Evolutionary conservation across 257 asterid species (phyloP).

Genomic region (Striga asiatica): DNA sequence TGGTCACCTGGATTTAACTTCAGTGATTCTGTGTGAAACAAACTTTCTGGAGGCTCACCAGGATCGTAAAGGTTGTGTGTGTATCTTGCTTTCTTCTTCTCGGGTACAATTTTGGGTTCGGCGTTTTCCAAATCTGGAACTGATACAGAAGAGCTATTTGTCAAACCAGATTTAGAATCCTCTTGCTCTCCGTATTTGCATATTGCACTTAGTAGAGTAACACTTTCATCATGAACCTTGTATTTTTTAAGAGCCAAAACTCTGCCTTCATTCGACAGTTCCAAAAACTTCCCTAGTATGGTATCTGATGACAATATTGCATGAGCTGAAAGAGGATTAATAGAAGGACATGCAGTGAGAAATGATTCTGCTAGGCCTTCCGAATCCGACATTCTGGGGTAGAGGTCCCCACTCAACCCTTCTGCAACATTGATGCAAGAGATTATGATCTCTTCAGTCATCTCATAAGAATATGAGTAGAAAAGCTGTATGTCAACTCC

Average conservation of each 20-base stretch:
- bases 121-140: slow-evolving; percentile 47
- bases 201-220: slow-evolving; percentile 47
- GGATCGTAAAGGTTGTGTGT: slow-evolving; percentile 22
- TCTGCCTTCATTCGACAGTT: slow-evolving; percentile 40
- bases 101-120: slow-evolving; percentile 30
- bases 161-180: slow-evolving; percentile 77
- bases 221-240: slow-evolving; percentile 62
- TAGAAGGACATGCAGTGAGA: slow-evolving; percentile 82
- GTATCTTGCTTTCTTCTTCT: slow-evolving; percentile 46
- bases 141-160: slow-evolving; percentile 86
- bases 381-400: slow-evolving; percentile 63
- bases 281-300: slow-evolving; percentile 56
- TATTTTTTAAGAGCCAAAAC: slow-evolving; percentile 45
- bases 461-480: slow-evolving; percentile 62
- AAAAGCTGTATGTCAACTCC: slow-evolving; percentile 80
- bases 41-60: slow-evolving; percentile 26
- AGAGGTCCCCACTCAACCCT: slow-evolving; percentile 38
- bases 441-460: slow-evolving; percentile 76
- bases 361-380: slow-evolving; percentile 87
- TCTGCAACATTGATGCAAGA: slow-evolving; percentile 60
- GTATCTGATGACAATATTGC: slow-evolving; percentile 69
- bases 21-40: slow-evolving; percentile 31
- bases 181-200: slow-evolving; percentile 79
- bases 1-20: slow-evolving; percentile 30
- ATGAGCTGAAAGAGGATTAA: slow-evolving; percentile 90